Evolutionary conservation across 306 rosid species (phyloP), one percentile per base, ranked within the genome.

Genomic region (Gleditsia sinensis): DNA sequence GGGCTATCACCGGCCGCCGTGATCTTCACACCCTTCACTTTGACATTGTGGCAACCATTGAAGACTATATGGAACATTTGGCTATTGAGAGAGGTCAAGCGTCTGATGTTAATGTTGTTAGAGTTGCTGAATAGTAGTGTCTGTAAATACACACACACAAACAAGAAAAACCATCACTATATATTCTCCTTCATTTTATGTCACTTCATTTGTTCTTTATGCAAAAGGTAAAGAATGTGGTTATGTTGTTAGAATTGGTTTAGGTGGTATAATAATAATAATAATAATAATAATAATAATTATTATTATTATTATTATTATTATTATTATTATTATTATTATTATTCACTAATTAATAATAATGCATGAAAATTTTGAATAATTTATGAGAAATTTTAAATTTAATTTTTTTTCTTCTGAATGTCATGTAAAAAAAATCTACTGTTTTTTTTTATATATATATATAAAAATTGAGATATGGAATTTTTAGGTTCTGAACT

Each of bases 1-100:
- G 90, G 96, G 57, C 90, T 90, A 57, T 66, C 42, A 30, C 80
- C 80, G 6, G 77, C 11, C 0, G 90, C 90, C 0, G 46, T 21
- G 20, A 86, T 39, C 10, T 27, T 80, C 3, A 81, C 81, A 16
- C 81, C 78, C 57, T 77, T 80, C 16, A 86, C 36, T 20, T 58
- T 72, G 5, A 90, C 85, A 7, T 85, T 85, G 0, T 59, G 53
- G 72, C 86, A 81, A 25, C 81, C 87, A 25, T 56, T 65, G 36
- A 90, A 12, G 3, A 74, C 65, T 3, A 86, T 66, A 62, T 86
- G 93, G 67, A 83, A 80, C 81, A 83, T 12, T 71, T 87, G 90
- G 78, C 90, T 87, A 56, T 90, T 67, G 3, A 69, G 17, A 7
- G 90, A 90, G 3, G 45, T 57, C 50, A 87, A 74, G 14, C 86